Base-by-base conservation (phyloP, 306 rosid species). In the Begonia peltatifolia region DNA sequence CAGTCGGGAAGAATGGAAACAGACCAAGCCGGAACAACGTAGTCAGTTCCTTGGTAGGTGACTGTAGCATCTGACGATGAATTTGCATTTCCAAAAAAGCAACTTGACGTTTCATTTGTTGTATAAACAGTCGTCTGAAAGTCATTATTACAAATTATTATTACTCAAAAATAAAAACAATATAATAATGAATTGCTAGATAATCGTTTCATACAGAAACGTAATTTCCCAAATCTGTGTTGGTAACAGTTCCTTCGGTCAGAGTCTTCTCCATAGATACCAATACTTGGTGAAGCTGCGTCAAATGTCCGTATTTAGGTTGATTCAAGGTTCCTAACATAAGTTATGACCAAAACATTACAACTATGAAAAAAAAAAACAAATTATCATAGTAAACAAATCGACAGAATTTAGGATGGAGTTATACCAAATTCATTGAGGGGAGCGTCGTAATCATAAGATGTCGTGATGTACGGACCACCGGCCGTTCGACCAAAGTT, bases 381-480 rank as follows among this genome's bases (percentile, higher is more conserved):
- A 0, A 44, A 10, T 44, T 44, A 44, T 12, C 6, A 12, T 1
- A 44, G 14, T 5, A 30, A 30, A 30, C 8, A 30, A 30, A 30
- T 30, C 38, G 8, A 30, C 8, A 44, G 14, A 44, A 10, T 44
- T 44, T 44, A 44, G 0, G n/a, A 43, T 43, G 6, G n/a, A 11
- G 9, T 9, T 55, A 17, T 72, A 43, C 81, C 84, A 17, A 65
- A 76, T 71, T 80, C 87, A 50, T 80, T 76, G 0, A 80, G 71
- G 16, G 78, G 87, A 61, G 87, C 87, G 41, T 80, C 80, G 41
- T 80, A 80, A 62, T 74, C 83, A 20, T 80, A 80, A 0, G 74
- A n/a, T 1, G 87, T 80, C 5, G 76, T 63, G 46, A 80, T 74
- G 53, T 76, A 80, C 14, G 87, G 79, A 48, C 79, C 78, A 5